Evolutionary conservation across 1,284 basidiomycete species (phyloP).

Genomic region (Takashimella koratensis): DNA sequence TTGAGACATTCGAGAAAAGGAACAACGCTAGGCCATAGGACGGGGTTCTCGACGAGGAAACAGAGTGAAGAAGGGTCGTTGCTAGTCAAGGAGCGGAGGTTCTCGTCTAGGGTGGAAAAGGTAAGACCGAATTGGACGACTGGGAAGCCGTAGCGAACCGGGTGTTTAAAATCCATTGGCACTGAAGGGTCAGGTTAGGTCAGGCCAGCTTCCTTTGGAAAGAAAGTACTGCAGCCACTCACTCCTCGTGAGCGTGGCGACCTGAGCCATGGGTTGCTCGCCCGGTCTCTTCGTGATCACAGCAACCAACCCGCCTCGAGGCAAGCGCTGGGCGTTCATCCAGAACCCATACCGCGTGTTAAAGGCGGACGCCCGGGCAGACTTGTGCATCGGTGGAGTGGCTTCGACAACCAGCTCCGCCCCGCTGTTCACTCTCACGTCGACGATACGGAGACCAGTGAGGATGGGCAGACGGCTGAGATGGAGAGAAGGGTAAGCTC

Average conservation of each 20-base stretch:
- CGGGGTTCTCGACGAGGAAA: conserved; percentile 58
- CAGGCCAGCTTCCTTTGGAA: too few relatives aligned
- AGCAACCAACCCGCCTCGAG: conserved; percentile 58
- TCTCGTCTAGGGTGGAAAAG: conserved; percentile 37
- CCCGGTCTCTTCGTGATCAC: conserved; percentile 52
- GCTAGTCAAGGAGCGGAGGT: too few relatives aligned
- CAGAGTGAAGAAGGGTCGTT: not conserved
- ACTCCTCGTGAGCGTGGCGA: conserved; percentile 11
- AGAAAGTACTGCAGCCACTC: too few relatives aligned
- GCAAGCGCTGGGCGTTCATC: conserved; percentile 57
- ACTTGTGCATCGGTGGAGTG: conserved; percentile 55
- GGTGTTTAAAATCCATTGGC: not conserved
- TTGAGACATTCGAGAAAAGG: conserved; percentile 60
- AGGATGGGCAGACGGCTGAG: conserved; percentile 58
- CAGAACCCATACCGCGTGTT: conserved; percentile 52
- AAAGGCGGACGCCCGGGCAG: conserved; percentile 8
- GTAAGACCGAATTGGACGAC: conserved; percentile 47
- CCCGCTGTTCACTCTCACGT: conserved; percentile 50
- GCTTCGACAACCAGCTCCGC: conserved; percentile 53
- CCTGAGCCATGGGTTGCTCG: conserved; percentile 12
- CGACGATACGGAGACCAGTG: conserved; percentile 52
- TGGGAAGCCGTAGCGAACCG: not conserved
- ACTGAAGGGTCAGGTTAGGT: not conserved
- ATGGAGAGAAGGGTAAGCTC: not conserved
- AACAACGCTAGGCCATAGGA: conserved; percentile 60